Evolutionary conservation across 1,284 basidiomycete genomes (phyloP).

Genomic region (Coniferiporia weirii): DNA sequence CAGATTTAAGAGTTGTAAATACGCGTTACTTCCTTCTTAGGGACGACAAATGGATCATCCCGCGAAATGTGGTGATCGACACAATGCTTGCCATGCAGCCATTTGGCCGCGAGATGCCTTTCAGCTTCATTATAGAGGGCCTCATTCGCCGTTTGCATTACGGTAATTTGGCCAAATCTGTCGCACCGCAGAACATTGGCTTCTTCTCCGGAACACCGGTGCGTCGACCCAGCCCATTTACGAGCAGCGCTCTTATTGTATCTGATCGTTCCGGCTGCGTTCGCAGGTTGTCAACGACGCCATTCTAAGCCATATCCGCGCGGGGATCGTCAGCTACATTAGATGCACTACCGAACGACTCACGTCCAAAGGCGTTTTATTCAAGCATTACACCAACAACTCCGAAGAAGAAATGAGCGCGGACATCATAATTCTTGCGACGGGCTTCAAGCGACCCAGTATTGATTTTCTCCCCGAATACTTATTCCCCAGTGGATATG

Average conservation of each 20-base stretch:
- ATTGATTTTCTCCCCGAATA: conserved; percentile 51
- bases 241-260: neutral
- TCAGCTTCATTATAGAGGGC: conserved; percentile 48
- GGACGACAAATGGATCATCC: conserved; percentile 46
- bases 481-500: conserved; percentile 57
- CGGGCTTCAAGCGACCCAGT: conserved; percentile 54
- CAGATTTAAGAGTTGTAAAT: neutral
- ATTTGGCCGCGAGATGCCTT: conserved; percentile 51
- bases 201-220: conserved; percentile 48
- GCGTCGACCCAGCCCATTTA: conserved; percentile 5
- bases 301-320: conserved; percentile 47
- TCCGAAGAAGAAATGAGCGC: conserved; percentile 38
- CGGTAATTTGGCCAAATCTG: conserved; percentile 43
- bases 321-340: conserved; percentile 45
- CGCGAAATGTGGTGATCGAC: conserved; percentile 50
- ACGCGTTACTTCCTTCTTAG: neutral
- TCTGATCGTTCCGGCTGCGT: neutral
- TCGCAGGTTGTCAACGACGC: conserved; percentile 53
- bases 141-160: conserved; percentile 50
- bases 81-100: conserved; percentile 51
- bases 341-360: conserved; percentile 49
- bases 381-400: conserved; percentile 31
- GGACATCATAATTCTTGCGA: conserved; percentile 57
- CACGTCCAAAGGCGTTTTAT: conserved; percentile 39
- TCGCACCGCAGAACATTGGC: conserved; percentile 29